Conservation (phyloP, 768 basidiomycete species). For the Lentinula boryana region DNA sequence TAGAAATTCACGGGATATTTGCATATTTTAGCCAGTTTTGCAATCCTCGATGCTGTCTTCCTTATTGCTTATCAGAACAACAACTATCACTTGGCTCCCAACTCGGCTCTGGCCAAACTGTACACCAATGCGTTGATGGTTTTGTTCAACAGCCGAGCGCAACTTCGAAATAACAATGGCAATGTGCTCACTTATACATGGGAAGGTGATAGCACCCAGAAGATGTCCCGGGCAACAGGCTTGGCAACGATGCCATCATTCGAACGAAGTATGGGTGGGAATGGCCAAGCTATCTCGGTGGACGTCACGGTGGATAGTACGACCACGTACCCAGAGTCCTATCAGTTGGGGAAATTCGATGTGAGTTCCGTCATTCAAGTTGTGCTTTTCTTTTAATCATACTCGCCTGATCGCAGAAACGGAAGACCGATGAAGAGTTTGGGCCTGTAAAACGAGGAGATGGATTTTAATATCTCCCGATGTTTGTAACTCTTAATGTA, state of each 20-base stretch:
- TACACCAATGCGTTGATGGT: slow-evolving; percentile 1
- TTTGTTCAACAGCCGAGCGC: not conserved
- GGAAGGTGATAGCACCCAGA: not conserved
- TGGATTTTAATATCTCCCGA: not conserved
- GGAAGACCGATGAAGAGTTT: not conserved
- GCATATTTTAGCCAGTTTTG: not conserved
- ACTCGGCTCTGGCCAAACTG: not conserved
- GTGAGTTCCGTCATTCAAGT: not conserved
- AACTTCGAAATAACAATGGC: not conserved
- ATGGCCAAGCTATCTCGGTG: not conserved
- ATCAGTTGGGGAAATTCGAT: not conserved
- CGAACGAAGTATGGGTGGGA: not conserved
- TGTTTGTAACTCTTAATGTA: not conserved
- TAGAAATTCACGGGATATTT: not conserved
- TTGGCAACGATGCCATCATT: not conserved
- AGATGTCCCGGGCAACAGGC: not conserved
- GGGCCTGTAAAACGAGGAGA: not conserved
- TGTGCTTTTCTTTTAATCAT: not conserved
- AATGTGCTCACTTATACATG: not conserved
- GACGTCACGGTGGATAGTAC: not conserved
- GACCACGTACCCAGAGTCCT: not conserved
- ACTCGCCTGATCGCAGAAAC: not conserved
- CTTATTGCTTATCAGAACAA: not conserved
- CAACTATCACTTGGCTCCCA: not conserved
- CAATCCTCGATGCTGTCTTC: not conserved